Evolutionary conservation across 768 basidiomycete species (phyloP), one percentile per base, ranked within the genome.

Genomic region (Rhodotorula paludigena): DNA sequence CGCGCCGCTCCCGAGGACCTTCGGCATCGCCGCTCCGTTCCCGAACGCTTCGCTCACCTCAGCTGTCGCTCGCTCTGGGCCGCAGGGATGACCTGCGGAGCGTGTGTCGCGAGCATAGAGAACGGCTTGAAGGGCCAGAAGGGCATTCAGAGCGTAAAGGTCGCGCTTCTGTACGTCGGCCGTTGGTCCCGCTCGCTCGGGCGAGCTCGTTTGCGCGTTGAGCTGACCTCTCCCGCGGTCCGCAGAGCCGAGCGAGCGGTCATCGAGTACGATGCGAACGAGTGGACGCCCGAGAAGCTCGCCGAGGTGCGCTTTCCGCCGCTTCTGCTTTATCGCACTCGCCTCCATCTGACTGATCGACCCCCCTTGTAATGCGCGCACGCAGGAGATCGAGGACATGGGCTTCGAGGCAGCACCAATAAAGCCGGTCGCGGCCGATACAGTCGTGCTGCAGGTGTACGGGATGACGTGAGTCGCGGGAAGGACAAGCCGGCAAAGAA

Each of bases 111-210:
- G 87, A 85, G 89, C 21, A 92, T 93, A 63, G 92, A 94, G 77
- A 85, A 86, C 47, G 88, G 88, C 82, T 83, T 94, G 30, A 82
- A 86, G 75, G 82, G 81, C 25, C 90, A 93, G 77, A 80, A 85
- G n/a, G 96, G 96, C n/a, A 92, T 99, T 57, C 80, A 86, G 68
- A 89, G 87, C 18, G 80, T 96, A 68, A 91, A 92, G 76, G 92
- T 99, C n/a, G 93, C 93, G 32, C 83, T 99, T n/a, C 83, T 99
- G 33, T 75, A 28, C 30, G 74, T 64, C 25, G 20, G 3, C 32
- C 32, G 10, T 14, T 18, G n/a, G 25, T 57, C 38, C 7, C 35
- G 5, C 11, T 21, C 38, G 1, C n/a, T 48, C 47, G n/a, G 12
- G 5, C 6, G 23, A 10, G 25, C 52, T 49, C 20, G 30, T n/a